Conservation (phyloP, 176 grass and related monocot genomes). For the Eleusine indica region DNA sequence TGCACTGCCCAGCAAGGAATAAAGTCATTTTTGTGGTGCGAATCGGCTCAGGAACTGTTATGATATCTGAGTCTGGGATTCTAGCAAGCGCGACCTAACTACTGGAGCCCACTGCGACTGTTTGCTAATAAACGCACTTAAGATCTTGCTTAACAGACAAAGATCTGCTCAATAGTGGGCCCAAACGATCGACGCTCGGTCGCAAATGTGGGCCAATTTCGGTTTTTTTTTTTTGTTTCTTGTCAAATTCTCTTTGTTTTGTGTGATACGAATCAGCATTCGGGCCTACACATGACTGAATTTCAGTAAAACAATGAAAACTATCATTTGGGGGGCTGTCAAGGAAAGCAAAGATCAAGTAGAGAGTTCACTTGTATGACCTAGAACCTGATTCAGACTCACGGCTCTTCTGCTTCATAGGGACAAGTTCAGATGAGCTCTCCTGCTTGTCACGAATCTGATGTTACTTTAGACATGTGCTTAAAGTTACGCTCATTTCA, state of each 20-base stretch:
- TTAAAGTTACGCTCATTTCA: background rate
- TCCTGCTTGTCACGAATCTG: no score
- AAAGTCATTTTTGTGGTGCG: conserved; percentile 1
- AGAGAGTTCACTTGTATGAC: background rate
- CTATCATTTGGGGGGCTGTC: background rate
- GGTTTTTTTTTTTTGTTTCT: background rate
- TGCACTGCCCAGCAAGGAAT: no score
- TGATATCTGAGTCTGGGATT: conserved; percentile 20
- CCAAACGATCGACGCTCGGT: background rate
- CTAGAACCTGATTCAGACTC: background rate
- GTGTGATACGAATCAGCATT: background rate
- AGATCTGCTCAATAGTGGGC: conserved; percentile 6
- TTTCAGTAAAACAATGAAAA: conserved; percentile 37
- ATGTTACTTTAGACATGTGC: background rate
- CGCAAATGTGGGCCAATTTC: background rate
- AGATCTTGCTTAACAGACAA: conserved; percentile 26
- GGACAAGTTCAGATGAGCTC: background rate
- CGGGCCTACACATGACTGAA: background rate
- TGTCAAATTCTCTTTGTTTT: background rate
- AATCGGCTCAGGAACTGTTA: background rate
- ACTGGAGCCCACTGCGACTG: conserved; percentile 36
- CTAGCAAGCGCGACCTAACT: background rate
- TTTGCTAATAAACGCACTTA: conserved; percentile 13
- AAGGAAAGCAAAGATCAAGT: conserved; percentile 25
- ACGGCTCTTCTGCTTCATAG: background rate